A percentile compares a stretch with the other conserved stretches of the same genome.
phyloP scores from a whole-genome alignment of 1,139 yeast species.

The Zygoascus hellenicus region DNA sequence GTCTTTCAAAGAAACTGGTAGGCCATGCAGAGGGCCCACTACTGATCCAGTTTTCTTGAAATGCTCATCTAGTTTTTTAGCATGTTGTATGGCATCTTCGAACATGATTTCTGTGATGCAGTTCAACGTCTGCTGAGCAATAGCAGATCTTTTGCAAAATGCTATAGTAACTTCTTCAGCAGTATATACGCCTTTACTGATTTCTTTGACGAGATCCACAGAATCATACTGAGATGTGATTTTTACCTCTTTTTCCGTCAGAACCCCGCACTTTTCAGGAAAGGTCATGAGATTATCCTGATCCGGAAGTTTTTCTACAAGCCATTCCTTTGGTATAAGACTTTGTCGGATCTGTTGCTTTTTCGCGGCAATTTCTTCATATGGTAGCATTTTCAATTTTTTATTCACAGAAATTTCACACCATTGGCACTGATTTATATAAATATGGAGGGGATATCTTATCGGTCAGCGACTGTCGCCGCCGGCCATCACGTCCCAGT shows the following conservation, averaged over 20 bases:
- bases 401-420: no score
- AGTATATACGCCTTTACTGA: slow-evolving; percentile 39
- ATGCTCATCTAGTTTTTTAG: slow-evolving; percentile 43
- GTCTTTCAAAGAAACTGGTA: slow-evolving; percentile 50
- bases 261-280: slow-evolving; percentile 13
- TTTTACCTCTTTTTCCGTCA: slow-evolving; percentile 20
- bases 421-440: no score
- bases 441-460: no score
- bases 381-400: slow-evolving; percentile 3
- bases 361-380: slow-evolving; percentile 19
- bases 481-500: no score
- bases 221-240: slow-evolving; percentile 27
- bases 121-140: slow-evolving; percentile 34
- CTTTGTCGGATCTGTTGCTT: slow-evolving; percentile 20
- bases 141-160: slow-evolving; percentile 43
- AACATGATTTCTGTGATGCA: slow-evolving; percentile 31
- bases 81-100: slow-evolving; percentile 36
- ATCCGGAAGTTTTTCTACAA: slow-evolving; percentile 11
- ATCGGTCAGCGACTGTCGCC: no score
- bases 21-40: slow-evolving; percentile 42
- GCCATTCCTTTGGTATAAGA: slow-evolving; percentile 24
- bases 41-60: slow-evolving; percentile 20
- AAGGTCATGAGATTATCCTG: slow-evolving; percentile 12
- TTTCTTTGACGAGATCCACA: slow-evolving; percentile 33
- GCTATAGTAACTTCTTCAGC: slow-evolving; percentile 27